Conservation (phyloP, 345 rosid genomes). For the Gossypium herbaceum region DNA sequence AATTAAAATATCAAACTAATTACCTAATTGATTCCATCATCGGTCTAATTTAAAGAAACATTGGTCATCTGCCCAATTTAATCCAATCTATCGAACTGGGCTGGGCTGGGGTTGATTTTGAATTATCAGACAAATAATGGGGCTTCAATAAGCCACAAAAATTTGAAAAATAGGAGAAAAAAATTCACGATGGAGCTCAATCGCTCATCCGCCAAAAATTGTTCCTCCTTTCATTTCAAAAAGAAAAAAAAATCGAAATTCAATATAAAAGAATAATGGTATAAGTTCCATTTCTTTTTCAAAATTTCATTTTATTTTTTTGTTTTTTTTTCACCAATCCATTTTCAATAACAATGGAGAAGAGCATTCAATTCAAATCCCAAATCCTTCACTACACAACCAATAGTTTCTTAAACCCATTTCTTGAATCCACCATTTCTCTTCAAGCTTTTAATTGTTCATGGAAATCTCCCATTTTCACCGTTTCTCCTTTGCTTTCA, state of each 20-base stretch:
- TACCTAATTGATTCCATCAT: too few species aligned
- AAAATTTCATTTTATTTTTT: neutral
- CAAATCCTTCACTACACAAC: slow-evolving; percentile 12
- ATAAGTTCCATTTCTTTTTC: neutral
- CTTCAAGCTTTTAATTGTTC: neutral
- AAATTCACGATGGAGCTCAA: neutral
- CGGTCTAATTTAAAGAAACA: neutral
- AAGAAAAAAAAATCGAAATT: neutral
- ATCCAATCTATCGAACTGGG: neutral
- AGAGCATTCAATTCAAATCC: slow-evolving; percentile 13
- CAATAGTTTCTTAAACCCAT: slow-evolving; percentile 15
- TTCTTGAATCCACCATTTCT: neutral
- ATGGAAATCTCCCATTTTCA: slow-evolving; percentile 14
- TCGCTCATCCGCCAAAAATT: neutral
- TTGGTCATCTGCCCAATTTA: neutral
- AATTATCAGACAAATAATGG: neutral
- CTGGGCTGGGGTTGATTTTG: neutral
- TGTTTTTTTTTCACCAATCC: neutral
- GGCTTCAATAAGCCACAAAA: neutral
- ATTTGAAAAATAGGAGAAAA: neutral
- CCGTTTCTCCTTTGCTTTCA: neutral
- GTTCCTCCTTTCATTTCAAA: neutral
- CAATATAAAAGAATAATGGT: neutral
- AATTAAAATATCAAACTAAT: too few species aligned
- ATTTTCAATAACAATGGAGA: slow-evolving; percentile 14